phyloP scores from a whole-genome alignment of 768 basidiomycete species.

The Collybia mongolica region DNA sequence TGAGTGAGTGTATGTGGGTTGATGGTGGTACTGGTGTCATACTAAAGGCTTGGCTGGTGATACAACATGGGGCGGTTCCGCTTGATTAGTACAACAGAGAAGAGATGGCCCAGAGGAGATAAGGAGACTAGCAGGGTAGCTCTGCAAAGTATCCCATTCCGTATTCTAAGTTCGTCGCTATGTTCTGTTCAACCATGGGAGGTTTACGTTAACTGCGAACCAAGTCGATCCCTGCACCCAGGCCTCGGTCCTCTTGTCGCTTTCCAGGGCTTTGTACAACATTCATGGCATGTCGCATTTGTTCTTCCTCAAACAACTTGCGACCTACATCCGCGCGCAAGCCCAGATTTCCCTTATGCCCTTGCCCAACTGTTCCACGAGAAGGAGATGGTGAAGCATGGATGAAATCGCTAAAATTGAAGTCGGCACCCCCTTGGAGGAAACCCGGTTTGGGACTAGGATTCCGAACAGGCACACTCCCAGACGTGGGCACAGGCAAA shows the following conservation, averaged over 20 bases:
- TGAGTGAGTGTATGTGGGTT: conserved; percentile 7
- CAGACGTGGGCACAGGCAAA: conserved; percentile 23
- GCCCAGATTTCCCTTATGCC: conserved; percentile 43
- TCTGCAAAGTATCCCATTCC: conserved; percentile 8
- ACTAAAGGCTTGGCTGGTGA: conserved; percentile 30
- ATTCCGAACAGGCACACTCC: conserved; percentile 10
- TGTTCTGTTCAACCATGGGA: conserved; percentile 4
- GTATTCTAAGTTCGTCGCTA: conserved; percentile 19
- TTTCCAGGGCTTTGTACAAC: conserved; percentile 23
- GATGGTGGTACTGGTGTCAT: conserved; percentile 15
- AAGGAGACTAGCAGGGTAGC: conserved; percentile 12
- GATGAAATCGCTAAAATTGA: conserved; percentile 72
- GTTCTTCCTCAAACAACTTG: conserved; percentile 71
- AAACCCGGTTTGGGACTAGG: conserved; percentile 36
- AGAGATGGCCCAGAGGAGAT: conserved; percentile 14
- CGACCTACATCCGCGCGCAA: conserved; percentile 64
- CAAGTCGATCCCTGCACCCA: conserved; percentile 45
- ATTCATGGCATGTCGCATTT: conserved; percentile 40
- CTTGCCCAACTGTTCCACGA: conserved; percentile 25
- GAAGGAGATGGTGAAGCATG: conserved; percentile 70
- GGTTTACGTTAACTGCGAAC: conserved; percentile 32
- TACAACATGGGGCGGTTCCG: conserved; percentile 39
- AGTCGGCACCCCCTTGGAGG: conserved; percentile 35
- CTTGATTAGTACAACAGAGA: conserved; percentile 40
- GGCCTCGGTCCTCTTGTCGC: conserved; percentile 27